These are phyloP conservation scores for Phytophthora foliorum DNA, from an alignment of 352 stramenopile genomes.

Conservation along the genomic window DNA sequence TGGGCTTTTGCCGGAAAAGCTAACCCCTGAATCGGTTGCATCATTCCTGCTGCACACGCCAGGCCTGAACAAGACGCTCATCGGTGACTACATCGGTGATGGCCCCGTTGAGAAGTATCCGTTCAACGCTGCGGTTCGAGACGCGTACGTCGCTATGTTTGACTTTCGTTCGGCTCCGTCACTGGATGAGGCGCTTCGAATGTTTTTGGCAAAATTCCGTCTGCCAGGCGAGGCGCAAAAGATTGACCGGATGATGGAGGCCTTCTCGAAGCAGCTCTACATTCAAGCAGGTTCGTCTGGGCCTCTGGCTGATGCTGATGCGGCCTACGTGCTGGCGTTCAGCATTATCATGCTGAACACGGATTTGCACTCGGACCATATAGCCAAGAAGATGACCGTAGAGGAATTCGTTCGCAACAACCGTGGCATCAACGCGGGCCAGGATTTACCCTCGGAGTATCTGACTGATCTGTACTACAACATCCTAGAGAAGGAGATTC, in stretches of 20 bases:
- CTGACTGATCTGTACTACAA: conserved; percentile 83
- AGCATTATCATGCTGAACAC: conserved; percentile 99
- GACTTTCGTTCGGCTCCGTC: conserved; percentile 91
- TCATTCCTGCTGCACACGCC: conserved; percentile 95
- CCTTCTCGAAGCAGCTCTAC: conserved; percentile 95
- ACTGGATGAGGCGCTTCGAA: conserved; percentile 93
- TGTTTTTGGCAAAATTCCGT: conserved; percentile 96
- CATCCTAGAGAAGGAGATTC: conserved; percentile 86
- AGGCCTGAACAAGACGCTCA: conserved; percentile 93
- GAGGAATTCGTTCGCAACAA: conserved; percentile 92
- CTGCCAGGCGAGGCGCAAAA: conserved; percentile 98
- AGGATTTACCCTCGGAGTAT: conserved; percentile 82
- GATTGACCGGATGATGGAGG: conserved; percentile 98
- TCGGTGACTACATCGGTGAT: conserved; percentile 98
- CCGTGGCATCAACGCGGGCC: conserved; percentile 82
- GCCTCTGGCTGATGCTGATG: conserved; percentile 88
- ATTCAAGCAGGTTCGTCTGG: conserved; percentile 67
- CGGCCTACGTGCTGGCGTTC: conserved; percentile 97
- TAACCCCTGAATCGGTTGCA: conserved; percentile 91
- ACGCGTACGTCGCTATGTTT: conserved; percentile 94
- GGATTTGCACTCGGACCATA: conserved; percentile 96
- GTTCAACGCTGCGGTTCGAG: conserved; percentile 93
- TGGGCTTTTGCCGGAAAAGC: conserved; percentile 80
- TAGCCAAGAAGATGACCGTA: conserved; percentile 90
- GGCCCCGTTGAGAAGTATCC: conserved; percentile 96